Base-by-base conservation (phyloP, 306 rosid species). In the Castanea crenata region DNA sequence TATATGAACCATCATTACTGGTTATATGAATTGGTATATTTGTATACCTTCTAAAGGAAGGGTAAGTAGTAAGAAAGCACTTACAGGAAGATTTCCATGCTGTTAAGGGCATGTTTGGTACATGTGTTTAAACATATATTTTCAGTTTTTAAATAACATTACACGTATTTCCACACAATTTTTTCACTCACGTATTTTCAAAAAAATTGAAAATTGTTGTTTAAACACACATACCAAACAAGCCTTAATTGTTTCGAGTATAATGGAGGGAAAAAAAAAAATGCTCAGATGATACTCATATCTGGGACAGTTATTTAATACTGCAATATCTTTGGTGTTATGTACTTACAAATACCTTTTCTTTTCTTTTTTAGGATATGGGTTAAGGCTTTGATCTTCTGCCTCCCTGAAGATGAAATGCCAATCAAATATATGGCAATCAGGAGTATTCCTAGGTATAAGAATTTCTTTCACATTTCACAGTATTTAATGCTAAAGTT, bases 401-500 rank as follows among this genome's bases (percentile, higher is more conserved):
- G 81, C 83, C 84, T 88, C 32, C 93, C 94, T 5, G 94, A 92
- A 73, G 96, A 94, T 74, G 96, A 88, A 79, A 92, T 85, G 34
- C 89, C 96, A 64, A 83, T 94, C 32, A 94, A 87, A 73, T 85
- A 85, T 78, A 68, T 92, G 91, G 82, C 83, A 4, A 84, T 94
- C 72, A 87, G 96, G 64, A 90, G 76, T 83, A 91, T 92, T 82
- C 94, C 94, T 11, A 84, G 92, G 96, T 88, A 85, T 78, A 82
- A 76, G 31, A 80, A 74, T 68, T 64, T 51, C 29, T 13, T 82
- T 81, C 2, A 83, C 84, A 78, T 81, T 69, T 73, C 52, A 12
- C 15, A 46, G 71, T 20, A 20, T 18, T 57, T n/a, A 58, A 71
- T 21, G 27, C 35, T 46, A 71, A 44, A 44, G 56, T 21, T 49